phyloP scores from a whole-genome alignment of 768 basidiomycete genomes.

The Lactarius tabidus region DNA sequence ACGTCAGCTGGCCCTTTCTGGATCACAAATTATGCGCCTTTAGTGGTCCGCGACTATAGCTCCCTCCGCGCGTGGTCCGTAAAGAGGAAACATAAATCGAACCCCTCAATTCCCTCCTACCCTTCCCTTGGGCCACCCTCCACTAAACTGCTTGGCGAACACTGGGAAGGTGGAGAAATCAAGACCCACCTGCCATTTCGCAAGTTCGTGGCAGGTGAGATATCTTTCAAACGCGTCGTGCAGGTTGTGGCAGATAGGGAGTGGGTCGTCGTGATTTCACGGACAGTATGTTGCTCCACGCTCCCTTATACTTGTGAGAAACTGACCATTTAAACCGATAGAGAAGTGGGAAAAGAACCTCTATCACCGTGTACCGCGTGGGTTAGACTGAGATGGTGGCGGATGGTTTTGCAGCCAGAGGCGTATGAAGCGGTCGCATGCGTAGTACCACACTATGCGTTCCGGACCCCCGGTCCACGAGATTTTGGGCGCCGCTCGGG shows the following conservation, averaged over 20 bases:
- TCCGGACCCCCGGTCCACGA: background rate
- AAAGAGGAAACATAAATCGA: background rate
- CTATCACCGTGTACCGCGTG: constrained; percentile 4
- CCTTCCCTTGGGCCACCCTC: background rate
- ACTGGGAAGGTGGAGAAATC: constrained; percentile 4
- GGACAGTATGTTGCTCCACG: constrained; percentile 1
- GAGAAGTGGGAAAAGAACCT: background rate
- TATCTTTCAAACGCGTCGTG: background rate
- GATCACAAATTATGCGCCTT: constrained; percentile 6
- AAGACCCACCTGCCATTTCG: constrained; percentile 13
- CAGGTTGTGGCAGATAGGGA: constrained; percentile 14
- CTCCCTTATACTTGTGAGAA: background rate
- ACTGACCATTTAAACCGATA: background rate
- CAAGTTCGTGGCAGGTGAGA: constrained; percentile 1
- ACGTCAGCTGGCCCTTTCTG: constrained; percentile 12
- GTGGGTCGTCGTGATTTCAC: constrained; percentile 12
- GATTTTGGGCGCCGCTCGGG: background rate
- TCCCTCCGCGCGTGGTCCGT: background rate
- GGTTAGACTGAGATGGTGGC: background rate
- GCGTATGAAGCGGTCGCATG: background rate
- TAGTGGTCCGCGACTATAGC: constrained; percentile 16
- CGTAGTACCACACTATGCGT: background rate
- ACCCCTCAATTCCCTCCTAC: background rate
- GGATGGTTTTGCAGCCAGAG: background rate
- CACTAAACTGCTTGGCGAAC: background rate